Evolutionary conservation across 345 rosid genomes (phyloP).

Genomic region (Passiflora organensis): DNA sequence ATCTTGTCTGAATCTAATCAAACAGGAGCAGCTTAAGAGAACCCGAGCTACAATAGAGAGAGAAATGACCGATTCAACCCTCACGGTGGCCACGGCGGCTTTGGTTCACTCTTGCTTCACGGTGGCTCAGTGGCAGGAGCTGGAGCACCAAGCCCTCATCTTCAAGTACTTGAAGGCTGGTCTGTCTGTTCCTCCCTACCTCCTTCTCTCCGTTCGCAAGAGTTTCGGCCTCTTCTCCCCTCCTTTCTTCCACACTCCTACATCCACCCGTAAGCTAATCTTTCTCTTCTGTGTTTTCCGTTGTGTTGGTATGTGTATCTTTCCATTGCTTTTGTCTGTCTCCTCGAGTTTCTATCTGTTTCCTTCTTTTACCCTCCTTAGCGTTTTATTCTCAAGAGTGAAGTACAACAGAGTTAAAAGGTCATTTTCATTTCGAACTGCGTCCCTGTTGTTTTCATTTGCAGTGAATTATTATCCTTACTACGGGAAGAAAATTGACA

Average conservation of each 20-base stretch:
- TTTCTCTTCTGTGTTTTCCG: too few relatives aligned
- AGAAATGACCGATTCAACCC: slow-evolving; percentile 2
- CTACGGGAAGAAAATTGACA: slow-evolving; percentile 67
- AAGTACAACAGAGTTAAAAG: too few relatives aligned
- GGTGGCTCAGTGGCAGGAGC: slow-evolving; percentile 70
- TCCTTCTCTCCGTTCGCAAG: slow-evolving; percentile 52
- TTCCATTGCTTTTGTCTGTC: too few relatives aligned
- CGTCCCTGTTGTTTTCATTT: not conserved
- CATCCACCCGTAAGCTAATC: not conserved
- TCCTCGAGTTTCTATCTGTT: too few relatives aligned
- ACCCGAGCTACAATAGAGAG: too few relatives aligned
- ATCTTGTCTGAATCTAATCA: not conserved
- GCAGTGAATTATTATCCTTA: slow-evolving; percentile 35
- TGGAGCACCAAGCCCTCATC: slow-evolving; percentile 86
- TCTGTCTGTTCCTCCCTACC: slow-evolving; percentile 61
- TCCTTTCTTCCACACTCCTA: not conserved
- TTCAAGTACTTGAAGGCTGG: slow-evolving; percentile 75
- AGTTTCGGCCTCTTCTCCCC: slow-evolving; percentile 38
- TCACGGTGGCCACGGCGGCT: slow-evolving; percentile 6
- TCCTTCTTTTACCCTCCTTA: not conserved
- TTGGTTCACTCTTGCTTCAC: slow-evolving; percentile 28
- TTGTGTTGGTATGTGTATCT: too few relatives aligned
- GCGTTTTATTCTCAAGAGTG: too few relatives aligned
- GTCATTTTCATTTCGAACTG: not conserved
- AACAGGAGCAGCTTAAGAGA: not conserved